A percentile compares a stretch with the other conserved stretches of the same genome.
phyloP scores from a whole-genome alignment of 2,329 filamentous ascomycete genomes.

The Phialophora verrucosa region DNA sequence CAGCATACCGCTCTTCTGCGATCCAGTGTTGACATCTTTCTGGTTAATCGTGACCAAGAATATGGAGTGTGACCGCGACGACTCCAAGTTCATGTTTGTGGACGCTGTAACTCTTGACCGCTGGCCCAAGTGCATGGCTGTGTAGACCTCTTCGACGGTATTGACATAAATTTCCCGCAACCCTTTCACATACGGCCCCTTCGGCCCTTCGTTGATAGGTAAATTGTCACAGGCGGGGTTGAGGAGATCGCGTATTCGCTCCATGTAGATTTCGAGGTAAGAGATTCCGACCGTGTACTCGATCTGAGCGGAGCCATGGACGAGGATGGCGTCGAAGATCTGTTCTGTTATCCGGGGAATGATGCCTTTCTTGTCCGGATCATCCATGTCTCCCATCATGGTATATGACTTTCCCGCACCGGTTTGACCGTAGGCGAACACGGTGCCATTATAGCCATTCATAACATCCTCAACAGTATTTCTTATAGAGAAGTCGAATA shows the following conservation, averaged over 20 bases:
- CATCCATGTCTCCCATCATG: slow-evolving; percentile 98
- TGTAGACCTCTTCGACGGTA: slow-evolving; percentile 92
- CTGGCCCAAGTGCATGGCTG: slow-evolving; percentile 93
- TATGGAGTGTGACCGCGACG: slow-evolving; percentile 96
- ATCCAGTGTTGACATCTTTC: slow-evolving; percentile 96
- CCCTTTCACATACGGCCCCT: slow-evolving; percentile 95
- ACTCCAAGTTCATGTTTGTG: slow-evolving; percentile 99
- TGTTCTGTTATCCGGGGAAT: slow-evolving; percentile 97
- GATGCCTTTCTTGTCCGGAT: slow-evolving; percentile 85
- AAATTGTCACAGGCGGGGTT: slow-evolving; percentile 94
- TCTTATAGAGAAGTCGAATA: slow-evolving; percentile 97
- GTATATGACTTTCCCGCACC: slow-evolving; percentile 99
- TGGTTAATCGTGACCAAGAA: slow-evolving; percentile 97
- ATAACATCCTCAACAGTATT: slow-evolving; percentile 97
- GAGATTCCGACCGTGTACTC: slow-evolving; percentile 98
- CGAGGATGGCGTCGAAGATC: slow-evolving; percentile 93
- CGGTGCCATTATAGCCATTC: slow-evolving; percentile 98
- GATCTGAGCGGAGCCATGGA: slow-evolving; percentile 81
- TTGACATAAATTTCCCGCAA: slow-evolving; percentile 94
- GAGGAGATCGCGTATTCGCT: slow-evolving; percentile 91
- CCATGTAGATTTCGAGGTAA: slow-evolving; percentile 99
- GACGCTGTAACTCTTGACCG: slow-evolving; percentile 87
- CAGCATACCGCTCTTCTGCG: slow-evolving; percentile 92
- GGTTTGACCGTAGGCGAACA: slow-evolving; percentile 98
- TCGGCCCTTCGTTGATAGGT: slow-evolving; percentile 96